Evolutionary conservation across 192 early-diverging fungal species (phyloP), one percentile per base, ranked within the genome.

Genomic region (Umbelopsis sp.): DNA sequence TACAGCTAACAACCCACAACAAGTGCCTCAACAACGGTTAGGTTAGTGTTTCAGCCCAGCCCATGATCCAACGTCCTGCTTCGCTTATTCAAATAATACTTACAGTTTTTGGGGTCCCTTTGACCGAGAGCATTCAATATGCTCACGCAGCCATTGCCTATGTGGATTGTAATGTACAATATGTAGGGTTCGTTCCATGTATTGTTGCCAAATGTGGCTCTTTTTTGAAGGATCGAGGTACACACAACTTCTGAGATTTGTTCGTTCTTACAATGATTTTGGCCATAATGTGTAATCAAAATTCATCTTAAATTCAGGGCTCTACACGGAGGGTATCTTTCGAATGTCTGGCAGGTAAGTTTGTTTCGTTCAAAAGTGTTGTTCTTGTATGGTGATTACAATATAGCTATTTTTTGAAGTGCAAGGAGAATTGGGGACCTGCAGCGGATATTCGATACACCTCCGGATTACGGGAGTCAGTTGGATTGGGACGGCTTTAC

Each of bases 361-460:
- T 4, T 26, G 12, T 53, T 53, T 53, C 52, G 5, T 4, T 53
- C 52, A 12, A 53, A 53, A 12, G 25, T 25, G 0, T 26, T 22
- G 24, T 53, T 53, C 38, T 11, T 41, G 38, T 41, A 41, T 41
- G 5, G 38, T 41, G 38, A 41, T 11, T 41, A 11, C 7, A 11
- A 53, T 22, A 2, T 8, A 14, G 24, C 25, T 53, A 26, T 26
- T 53, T 8, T 8, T 68, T 85, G 87, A 31, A 89, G 89, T 65
- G 87, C 91, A 47, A 89, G 87, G 77, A 84, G 92, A 21, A 87
- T 91, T 47, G 83, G 88, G 45, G 81, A 88, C 78, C 79, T 93
- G 45, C 92, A 93, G 65, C 80, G 84, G 34, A 79, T 82, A 43
- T 93, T 93, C 67, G 88, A 91, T 73, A 77, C 85, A 11, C 81